Percentiles rank a stretch among this genome's conserved stretches.
These are phyloP conservation scores for Coprinellus micaceus DNA, from an alignment of 768 basidiomycete species.

Conservation along the genomic window DNA sequence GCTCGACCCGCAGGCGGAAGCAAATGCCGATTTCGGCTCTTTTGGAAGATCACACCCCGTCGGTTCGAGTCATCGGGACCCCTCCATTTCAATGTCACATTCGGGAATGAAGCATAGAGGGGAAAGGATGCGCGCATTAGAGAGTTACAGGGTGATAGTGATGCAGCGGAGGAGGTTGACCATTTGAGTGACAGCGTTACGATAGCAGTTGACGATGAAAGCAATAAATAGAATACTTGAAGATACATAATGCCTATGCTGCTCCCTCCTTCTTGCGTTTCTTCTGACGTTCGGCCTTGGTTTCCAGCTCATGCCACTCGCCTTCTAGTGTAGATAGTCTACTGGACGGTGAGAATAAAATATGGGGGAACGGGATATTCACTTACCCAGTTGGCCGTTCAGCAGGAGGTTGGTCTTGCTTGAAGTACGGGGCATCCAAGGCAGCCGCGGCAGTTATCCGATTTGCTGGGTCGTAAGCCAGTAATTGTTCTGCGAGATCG, in stretches of 20 bases:
- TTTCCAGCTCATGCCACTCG: constrained; percentile 98
- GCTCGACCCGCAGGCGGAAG: too few relatives aligned
- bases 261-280: constrained; percentile 65
- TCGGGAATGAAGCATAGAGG: too few relatives aligned
- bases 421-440: constrained; percentile 81
- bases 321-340: constrained; percentile 82
- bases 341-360: constrained; percentile 4
- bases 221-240: not conserved
- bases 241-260: not conserved
- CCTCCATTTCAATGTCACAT: too few relatives aligned
- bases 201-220: not conserved
- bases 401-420: constrained; percentile 68
- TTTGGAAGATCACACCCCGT: too few relatives aligned
- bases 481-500: constrained; percentile 79
- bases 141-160: not conserved
- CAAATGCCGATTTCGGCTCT: too few relatives aligned
- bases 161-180: not conserved
- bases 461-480: constrained; percentile 75
- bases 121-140: too few relatives aligned
- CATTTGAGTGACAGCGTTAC: not conserved
- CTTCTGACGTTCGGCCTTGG: constrained; percentile 85
- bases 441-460: constrained; percentile 80
- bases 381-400: constrained; percentile 77
- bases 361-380: constrained; percentile 7
- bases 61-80: too few relatives aligned